phyloP scores from a whole-genome alignment of 345 rosid genomes.

The Ceriops tagal region DNA sequence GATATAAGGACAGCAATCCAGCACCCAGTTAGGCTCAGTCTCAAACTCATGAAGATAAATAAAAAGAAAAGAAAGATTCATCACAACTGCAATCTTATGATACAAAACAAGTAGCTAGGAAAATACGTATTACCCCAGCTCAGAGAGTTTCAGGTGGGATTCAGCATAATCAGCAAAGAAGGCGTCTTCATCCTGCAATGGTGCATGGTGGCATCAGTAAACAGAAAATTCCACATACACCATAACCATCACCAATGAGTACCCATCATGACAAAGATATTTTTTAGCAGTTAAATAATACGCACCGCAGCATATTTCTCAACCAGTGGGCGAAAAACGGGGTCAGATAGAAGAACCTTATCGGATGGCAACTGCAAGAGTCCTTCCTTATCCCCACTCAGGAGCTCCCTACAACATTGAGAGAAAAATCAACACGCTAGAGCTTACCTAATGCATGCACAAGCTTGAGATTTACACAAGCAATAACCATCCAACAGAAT shows the following conservation, averaged over 20 bases:
- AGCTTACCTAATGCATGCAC: background rate
- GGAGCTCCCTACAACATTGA: conserved; percentile 55
- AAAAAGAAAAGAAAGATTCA: too few relatives aligned
- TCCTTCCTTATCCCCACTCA: conserved; percentile 78
- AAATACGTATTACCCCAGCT: conserved; percentile 63
- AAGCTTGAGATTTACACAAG: background rate
- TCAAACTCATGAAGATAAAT: too few relatives aligned
- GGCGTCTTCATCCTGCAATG: conserved; percentile 78
- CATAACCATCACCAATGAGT: background rate
- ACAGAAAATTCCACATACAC: background rate
- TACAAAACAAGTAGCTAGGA: too few relatives aligned
- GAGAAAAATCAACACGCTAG: background rate
- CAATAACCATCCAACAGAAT: background rate
- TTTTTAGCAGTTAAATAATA: background rate
- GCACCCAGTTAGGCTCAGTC: background rate
- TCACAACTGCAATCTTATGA: background rate
- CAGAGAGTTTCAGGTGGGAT: conserved; percentile 85
- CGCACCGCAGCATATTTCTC: conserved; percentile 86
- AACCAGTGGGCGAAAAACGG: conserved; percentile 76
- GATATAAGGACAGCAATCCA: background rate
- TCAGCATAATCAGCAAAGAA: conserved; percentile 81
- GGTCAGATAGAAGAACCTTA: conserved; percentile 76
- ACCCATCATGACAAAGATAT: background rate
- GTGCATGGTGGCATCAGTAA: background rate
- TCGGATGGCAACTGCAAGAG: conserved; percentile 77